phyloP scores from a whole-genome alignment of 306 rosid species.

The Boehmeria nivea region DNA sequence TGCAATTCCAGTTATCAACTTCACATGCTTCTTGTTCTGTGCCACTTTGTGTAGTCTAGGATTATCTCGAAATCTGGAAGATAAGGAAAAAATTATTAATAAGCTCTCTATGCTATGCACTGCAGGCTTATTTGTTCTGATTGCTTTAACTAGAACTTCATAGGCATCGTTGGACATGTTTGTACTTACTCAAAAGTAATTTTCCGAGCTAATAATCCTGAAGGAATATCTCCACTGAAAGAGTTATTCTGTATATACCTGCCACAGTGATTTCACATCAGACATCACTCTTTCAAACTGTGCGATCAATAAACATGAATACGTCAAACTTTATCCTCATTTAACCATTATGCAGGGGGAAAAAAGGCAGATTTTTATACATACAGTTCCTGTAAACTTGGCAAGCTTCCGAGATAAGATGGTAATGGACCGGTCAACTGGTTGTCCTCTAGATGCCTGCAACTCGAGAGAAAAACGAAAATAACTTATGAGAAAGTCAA shows the following conservation, averaged over 20 bases:
- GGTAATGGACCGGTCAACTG: slow-evolving; percentile 67
- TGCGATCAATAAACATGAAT: too few relatives aligned
- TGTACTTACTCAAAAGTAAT: slow-evolving; percentile 59
- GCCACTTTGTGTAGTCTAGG: slow-evolving; percentile 41
- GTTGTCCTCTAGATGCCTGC: slow-evolving; percentile 96
- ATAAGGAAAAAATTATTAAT: not conserved
- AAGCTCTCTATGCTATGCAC: not conserved
- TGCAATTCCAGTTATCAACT: slow-evolving; percentile 57
- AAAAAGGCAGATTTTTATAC: slow-evolving; percentile 16
- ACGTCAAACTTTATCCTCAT: too few relatives aligned
- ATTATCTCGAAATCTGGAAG: slow-evolving; percentile 59
- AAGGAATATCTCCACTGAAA: slow-evolving; percentile 75
- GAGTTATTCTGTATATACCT: slow-evolving; percentile 91
- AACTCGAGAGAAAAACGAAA: too few relatives aligned
- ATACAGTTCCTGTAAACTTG: slow-evolving; percentile 80
- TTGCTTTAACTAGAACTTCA: not conserved
- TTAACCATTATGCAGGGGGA: too few relatives aligned
- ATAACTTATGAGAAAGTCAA: not conserved
- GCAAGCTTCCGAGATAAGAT: slow-evolving; percentile 68
- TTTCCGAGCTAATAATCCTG: slow-evolving; percentile 52
- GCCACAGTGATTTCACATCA: slow-evolving; percentile 9
- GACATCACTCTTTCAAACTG: too few relatives aligned
- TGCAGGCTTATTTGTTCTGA: not conserved
- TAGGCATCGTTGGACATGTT: not conserved
- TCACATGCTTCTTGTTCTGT: slow-evolving; percentile 44